phyloP scores from a whole-genome alignment of 768 basidiomycete species.

The Pleurotus salmoneostramineus region DNA sequence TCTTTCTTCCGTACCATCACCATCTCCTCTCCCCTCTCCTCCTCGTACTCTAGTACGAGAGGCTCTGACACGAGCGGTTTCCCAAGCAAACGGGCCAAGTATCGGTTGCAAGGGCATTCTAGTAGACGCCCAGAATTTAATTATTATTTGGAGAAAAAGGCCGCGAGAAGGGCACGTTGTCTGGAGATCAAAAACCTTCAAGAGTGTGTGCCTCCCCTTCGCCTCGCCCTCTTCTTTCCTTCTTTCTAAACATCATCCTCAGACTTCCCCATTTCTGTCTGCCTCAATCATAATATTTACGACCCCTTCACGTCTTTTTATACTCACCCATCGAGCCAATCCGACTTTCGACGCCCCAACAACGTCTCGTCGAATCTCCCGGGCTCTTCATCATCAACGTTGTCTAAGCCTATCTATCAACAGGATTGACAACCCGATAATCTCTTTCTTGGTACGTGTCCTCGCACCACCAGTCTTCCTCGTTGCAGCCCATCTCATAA shows the following conservation, averaged over 20 bases:
- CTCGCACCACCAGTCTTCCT: constrained; percentile 4
- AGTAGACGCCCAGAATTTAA: constrained; percentile 18
- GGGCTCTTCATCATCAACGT: constrained; percentile 24
- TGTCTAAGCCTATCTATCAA: constrained; percentile 8
- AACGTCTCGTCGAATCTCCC: constrained; percentile 20
- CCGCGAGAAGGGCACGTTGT: constrained; percentile 69
- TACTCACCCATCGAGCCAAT: constrained; percentile 45
- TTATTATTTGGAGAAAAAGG: constrained; percentile 38
- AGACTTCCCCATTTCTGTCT: constrained; percentile 24
- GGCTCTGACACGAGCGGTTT: not conserved
- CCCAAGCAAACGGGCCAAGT: not conserved
- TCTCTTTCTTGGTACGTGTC: constrained; percentile 5
- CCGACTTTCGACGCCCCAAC: not conserved
- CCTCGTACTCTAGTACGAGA: not conserved
- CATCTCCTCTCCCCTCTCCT: not conserved
- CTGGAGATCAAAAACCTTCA: constrained; percentile 66
- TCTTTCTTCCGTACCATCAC: not conserved
- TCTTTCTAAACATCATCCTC: constrained; percentile 31
- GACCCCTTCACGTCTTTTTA: constrained; percentile 40
- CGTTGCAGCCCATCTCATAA: constrained; percentile 1
- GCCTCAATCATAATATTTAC: constrained; percentile 41
- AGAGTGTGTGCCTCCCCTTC: constrained; percentile 52
- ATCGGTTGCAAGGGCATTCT: not conserved
- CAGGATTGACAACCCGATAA: constrained; percentile 1
- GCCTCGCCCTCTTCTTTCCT: constrained; percentile 53